Percentiles rank a stretch among this genome's conserved stretches.
Evolutionary conservation across 169 alveolate genomes (phyloP).

Genomic region (Plasmodium coatneyi): DNA sequence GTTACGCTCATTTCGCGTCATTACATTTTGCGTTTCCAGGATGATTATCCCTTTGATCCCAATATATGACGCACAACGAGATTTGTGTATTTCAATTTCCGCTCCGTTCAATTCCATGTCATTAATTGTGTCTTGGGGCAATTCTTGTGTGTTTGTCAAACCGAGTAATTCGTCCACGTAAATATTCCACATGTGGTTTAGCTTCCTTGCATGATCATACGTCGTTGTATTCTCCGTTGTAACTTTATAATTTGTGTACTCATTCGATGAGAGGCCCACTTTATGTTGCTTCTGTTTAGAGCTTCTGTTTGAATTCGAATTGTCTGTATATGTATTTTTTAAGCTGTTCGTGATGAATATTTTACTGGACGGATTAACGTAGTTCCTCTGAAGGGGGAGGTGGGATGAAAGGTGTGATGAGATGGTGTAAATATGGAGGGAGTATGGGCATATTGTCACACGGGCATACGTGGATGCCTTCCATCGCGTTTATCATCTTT

Average conservation of each 20-base stretch:
- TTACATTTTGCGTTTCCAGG: constrained; percentile 72
- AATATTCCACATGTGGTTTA: constrained; percentile 54
- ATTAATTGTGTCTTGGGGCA: constrained; percentile 41
- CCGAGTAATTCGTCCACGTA: constrained; percentile 55
- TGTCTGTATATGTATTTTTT: background rate
- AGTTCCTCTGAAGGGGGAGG: constrained; percentile 4
- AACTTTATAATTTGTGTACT: constrained; percentile 36
- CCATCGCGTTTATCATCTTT: background rate
- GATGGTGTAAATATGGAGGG: background rate
- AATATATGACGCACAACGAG: constrained; percentile 64
- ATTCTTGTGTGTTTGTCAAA: constrained; percentile 13
- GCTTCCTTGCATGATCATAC: constrained; percentile 61
- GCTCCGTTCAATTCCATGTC: constrained; percentile 76
- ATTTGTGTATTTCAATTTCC: constrained; percentile 62
- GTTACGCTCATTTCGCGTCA: background rate
- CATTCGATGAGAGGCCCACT: constrained; percentile 66
- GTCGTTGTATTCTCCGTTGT: background rate
- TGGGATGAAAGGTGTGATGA: background rate
- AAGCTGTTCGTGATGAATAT: constrained; percentile 4
- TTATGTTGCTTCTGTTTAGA: constrained; percentile 7
- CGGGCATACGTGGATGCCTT: background rate
- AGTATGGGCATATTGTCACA: background rate
- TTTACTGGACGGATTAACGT: background rate
- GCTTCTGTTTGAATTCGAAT: background rate
- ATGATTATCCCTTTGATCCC: constrained; percentile 69